Percentiles rank a stretch among this genome's conserved stretches.
These are phyloP conservation scores for Dalbergia oliveri DNA, from an alignment of 306 rosid species.

Conservation along the genomic window DNA sequence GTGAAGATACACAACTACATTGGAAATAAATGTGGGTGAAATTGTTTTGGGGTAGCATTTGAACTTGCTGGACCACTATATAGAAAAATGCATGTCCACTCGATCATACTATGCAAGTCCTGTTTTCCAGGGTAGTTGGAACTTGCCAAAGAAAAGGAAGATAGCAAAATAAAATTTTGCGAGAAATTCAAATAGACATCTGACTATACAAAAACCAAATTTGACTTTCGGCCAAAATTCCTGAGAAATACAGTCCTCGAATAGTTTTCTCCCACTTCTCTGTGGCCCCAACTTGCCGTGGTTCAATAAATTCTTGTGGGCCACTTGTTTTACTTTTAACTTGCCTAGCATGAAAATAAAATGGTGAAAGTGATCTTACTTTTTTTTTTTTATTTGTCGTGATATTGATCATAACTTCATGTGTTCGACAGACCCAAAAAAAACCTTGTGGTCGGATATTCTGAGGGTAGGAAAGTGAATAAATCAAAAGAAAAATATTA, in stretches of 20 bases:
- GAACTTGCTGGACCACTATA: no score
- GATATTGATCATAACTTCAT: no score
- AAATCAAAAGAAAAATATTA: not conserved
- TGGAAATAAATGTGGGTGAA: not conserved
- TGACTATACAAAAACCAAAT: no score
- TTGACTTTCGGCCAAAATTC: not conserved
- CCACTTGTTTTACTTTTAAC: not conserved
- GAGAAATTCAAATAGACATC: not conserved
- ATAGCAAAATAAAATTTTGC: not conserved
- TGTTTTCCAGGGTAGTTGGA: not conserved
- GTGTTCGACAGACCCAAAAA: no score
- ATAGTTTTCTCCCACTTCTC: not conserved
- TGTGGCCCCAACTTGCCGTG: not conserved
- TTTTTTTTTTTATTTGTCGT: no score
- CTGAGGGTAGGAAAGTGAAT: not conserved
- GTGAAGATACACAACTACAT: not conserved
- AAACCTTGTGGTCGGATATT: not conserved
- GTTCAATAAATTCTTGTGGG: conserved; percentile 1
- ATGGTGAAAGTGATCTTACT: not conserved
- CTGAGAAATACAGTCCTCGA: not conserved
- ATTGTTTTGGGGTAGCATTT: not conserved
- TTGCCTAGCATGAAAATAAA: not conserved
- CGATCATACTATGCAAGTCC: no score
- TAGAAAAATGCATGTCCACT: not conserved
- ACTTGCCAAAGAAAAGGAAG: not conserved